Evolutionary conservation across 106 monocot genomes (phyloP).

Genomic region (Dioscorea dumetorum): DNA sequence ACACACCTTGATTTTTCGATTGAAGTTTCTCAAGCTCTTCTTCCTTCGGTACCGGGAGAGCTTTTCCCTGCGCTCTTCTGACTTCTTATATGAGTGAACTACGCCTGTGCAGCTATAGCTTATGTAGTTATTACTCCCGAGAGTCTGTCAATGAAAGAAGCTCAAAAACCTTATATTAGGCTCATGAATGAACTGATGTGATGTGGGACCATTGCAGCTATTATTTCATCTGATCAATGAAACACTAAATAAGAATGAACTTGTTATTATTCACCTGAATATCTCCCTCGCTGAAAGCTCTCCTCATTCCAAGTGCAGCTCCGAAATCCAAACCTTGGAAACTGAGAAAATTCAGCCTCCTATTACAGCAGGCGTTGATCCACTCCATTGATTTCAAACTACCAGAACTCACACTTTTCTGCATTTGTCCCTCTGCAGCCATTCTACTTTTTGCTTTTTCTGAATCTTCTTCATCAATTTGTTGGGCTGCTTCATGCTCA

Average conservation of each 20-base stretch:
- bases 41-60: conserved; percentile 63
- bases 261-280: conserved; percentile 12
- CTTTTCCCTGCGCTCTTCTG: conserved; percentile 50
- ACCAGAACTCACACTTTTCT: conserved; percentile 61
- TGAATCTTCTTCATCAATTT: conserved; percentile 14
- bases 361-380: conserved; percentile 14
- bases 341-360: conserved; percentile 44
- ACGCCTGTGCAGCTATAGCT: not conserved
- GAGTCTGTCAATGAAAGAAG: conserved; percentile 18
- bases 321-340: conserved; percentile 54
- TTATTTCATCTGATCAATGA: too few relatives aligned
- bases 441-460: conserved; percentile 13
- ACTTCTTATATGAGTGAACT: conserved; percentile 14
- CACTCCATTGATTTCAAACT: conserved; percentile 52
- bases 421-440: conserved; percentile 21
- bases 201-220: too few relatives aligned
- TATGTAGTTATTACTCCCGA: not conserved
- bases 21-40: conserved; percentile 52
- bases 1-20: conserved; percentile 60
- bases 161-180: not conserved
- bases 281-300: conserved; percentile 62
- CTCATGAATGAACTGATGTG: too few relatives aligned
- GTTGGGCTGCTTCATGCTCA: conserved; percentile 18
- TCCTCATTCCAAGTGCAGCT: conserved; percentile 51
- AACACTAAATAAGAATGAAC: too few relatives aligned